Base-by-base conservation (phyloP, 1,284 basidiomycete genomes). In the Cryptococcus maquisensis region DNA sequence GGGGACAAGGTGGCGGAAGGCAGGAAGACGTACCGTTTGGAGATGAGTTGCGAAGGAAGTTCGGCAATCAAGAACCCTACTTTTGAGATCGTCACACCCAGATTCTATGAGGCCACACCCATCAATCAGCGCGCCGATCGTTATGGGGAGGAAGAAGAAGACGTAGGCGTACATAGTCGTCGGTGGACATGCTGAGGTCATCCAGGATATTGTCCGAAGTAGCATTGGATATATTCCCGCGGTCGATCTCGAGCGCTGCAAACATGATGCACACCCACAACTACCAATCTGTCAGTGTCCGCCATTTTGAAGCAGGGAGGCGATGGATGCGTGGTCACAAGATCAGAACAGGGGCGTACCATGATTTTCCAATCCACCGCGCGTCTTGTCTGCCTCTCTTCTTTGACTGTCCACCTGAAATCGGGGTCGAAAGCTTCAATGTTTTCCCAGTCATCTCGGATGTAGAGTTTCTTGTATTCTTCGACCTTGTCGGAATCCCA, bases 121-220 rank as follows among this genome's bases (percentile, higher is more conserved):
- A 16, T 36, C 6, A 9, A 51, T 35, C 28, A 1, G 28, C 28
- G 7, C 10, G 28, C 28, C 6, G 28, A n/a, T n/a, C n/a, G n/a
- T n/a, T n/a, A n/a, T n/a, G n/a, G n/a, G n/a, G n/a, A n/a, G n/a
- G n/a, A n/a, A 32, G 28, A 32, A 32, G 10, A 1, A 13, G 23
- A 40, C 8, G 35, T 23, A 42, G 18, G 48, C 60, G 39, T 18
- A 64, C 62, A 52, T 68, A 68, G 41, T 64, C 64, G 3, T 45
- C 56, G 35, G 61, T 59, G 15, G 64, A 56, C 4, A 66, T 24
- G 5, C 73, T 62, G 9, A 88, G 74, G 68, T 88, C 86, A 0
- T 75, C 67, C n/a, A 88, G 77, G 63, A 89, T 80, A 62, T 81
- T 83, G 61, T 85, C 82, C 2, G 84, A 80, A 64, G 86, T 87